Percentiles rank a stretch among this genome's conserved stretches.
Conservation (phyloP, 179 eudicot species). For the Corrigiola litoralis region DNA sequence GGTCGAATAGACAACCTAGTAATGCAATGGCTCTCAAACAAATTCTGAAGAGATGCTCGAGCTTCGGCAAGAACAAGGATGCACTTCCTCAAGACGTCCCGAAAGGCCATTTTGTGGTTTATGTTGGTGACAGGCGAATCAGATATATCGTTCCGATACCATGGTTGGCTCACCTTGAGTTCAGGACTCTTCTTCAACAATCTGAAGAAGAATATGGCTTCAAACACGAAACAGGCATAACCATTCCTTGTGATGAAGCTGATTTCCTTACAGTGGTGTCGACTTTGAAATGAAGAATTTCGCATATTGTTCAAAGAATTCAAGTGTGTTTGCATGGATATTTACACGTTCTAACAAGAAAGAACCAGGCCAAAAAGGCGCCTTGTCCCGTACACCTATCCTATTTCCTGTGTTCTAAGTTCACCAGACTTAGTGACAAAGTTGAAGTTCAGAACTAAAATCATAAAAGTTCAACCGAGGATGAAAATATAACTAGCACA, state of each 20-base stretch:
- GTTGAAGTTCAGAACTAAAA: too few relatives aligned
- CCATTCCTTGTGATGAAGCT: slow-evolving; percentile 60
- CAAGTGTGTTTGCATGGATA: too few relatives aligned
- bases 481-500: too few relatives aligned
- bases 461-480: too few relatives aligned
- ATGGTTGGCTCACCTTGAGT: slow-evolving; percentile 39
- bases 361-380: too few relatives aligned
- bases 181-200: slow-evolving; percentile 43
- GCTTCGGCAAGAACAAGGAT: slow-evolving; percentile 43
- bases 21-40: slow-evolving; percentile 37
- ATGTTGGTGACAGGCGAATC: slow-evolving; percentile 55
- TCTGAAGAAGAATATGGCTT: slow-evolving; percentile 74
- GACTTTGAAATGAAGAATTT: too few relatives aligned
- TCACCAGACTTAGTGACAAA: too few relatives aligned
- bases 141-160: slow-evolving; percentile 58
- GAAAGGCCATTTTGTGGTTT: slow-evolving; percentile 69
- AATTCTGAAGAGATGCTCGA: slow-evolving; percentile 48
- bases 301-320: too few relatives aligned
- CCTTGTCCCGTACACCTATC: too few relatives aligned
- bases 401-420: too few relatives aligned
- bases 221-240: slow-evolving; percentile 51
- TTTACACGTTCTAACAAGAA: too few relatives aligned
- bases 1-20: slow-evolving; percentile 16
- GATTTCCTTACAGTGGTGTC: slow-evolving; percentile 24
- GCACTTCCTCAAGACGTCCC: slow-evolving; percentile 46